A percentile compares a stretch with the other conserved stretches of the same genome.
These are phyloP conservation scores for Fragaria vesca DNA, from an alignment of 306 rosid genomes.

Conservation along the genomic window DNA sequence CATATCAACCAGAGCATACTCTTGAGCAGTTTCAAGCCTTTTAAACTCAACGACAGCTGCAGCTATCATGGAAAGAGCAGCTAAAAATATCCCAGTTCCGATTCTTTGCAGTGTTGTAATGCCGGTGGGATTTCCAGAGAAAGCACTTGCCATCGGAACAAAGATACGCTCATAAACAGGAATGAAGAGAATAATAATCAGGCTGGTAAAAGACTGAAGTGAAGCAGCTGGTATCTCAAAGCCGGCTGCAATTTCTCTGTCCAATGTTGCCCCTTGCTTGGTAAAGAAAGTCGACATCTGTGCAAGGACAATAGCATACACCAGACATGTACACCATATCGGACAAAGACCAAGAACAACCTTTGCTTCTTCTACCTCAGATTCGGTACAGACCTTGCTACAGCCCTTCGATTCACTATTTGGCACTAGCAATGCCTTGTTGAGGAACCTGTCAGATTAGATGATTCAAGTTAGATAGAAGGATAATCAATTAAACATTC, in stretches of 20 bases:
- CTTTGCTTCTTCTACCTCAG: constrained; percentile 48
- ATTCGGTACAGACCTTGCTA: constrained; percentile 5
- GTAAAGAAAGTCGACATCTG: constrained; percentile 42
- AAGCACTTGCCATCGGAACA: constrained; percentile 43
- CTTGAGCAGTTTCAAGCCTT: constrained; percentile 48
- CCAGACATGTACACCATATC: constrained; percentile 40
- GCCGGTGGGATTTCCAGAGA: constrained; percentile 48
- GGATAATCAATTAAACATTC: not conserved
- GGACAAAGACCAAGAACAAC: constrained; percentile 33
- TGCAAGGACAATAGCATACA: constrained; percentile 28
- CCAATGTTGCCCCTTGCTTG: constrained; percentile 48
- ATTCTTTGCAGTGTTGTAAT: constrained; percentile 62
- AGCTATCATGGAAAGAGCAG: constrained; percentile 27
- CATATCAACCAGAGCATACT: constrained; percentile 43
- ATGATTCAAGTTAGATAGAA: not conserved
- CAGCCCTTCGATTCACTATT: constrained; percentile 18
- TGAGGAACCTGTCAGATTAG: constrained; percentile 30
- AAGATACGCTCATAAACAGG: constrained; percentile 48
- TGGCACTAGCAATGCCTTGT: constrained; percentile 32
- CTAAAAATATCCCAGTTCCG: constrained; percentile 51
- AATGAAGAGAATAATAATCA: constrained; percentile 31
- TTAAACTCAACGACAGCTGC: constrained; percentile 51
- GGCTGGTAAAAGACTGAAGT: constrained; percentile 36
- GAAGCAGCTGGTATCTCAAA: constrained; percentile 52
- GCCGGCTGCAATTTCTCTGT: constrained; percentile 34